Evolutionary conservation across 169 alveolate genomes (phyloP).

Genomic region (Besnoitia besnoiti): DNA sequence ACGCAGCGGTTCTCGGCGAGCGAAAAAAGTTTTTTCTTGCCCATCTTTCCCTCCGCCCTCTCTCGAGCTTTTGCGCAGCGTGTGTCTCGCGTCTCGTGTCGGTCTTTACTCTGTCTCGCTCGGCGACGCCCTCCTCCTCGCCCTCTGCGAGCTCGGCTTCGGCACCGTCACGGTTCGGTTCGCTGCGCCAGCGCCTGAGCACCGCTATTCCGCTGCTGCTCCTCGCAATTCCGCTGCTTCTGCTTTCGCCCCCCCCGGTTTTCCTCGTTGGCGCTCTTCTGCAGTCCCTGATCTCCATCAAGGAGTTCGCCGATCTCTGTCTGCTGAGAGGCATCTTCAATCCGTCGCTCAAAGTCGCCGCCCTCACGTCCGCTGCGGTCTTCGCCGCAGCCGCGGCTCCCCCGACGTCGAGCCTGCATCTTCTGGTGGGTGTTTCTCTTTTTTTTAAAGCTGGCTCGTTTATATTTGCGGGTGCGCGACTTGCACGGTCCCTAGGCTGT

Average conservation of each 20-base stretch:
- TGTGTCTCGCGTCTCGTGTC: no score
- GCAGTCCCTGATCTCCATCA: not conserved
- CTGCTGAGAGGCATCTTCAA: not conserved
- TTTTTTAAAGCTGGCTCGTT: no score
- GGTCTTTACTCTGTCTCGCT: no score
- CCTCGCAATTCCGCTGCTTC: not conserved
- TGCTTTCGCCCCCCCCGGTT: not conserved
- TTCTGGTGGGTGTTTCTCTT: not conserved
- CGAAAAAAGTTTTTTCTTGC: no score
- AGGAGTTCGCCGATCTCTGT: not conserved
- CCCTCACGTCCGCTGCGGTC: not conserved
- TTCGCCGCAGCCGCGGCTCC: not conserved
- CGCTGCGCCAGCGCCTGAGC: not conserved
- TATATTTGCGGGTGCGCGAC: not conserved
- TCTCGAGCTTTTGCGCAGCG: not conserved
- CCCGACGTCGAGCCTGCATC: not conserved
- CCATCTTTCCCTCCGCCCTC: not conserved
- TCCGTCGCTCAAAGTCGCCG: not conserved
- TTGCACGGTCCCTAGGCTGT: not conserved
- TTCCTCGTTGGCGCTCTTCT: not conserved
- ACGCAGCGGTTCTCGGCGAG: no score
- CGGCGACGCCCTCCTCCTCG: not conserved
- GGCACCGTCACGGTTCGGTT: not conserved
- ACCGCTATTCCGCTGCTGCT: not conserved
- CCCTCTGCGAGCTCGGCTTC: not conserved